Evolutionary conservation across 768 basidiomycete species (phyloP).

Genomic region (Steccherinum ochraceum): DNA sequence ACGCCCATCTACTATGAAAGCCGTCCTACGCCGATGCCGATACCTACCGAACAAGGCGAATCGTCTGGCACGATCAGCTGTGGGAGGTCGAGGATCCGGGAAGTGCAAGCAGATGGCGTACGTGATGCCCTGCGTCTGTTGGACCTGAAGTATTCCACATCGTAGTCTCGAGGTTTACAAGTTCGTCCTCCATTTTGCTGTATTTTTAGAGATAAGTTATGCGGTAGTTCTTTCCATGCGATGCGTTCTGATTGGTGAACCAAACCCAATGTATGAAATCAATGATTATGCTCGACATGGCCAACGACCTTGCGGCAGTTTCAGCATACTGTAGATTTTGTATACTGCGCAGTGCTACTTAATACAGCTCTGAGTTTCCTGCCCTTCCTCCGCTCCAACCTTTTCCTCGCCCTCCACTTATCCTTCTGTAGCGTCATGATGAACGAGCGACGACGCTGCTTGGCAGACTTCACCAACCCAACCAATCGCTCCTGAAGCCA

Average conservation of each 20-base stretch:
- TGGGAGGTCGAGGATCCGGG: slow-evolving; percentile 51
- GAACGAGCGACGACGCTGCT: no score
- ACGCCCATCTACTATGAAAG: slow-evolving; percentile 46
- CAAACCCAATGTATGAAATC: background rate
- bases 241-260: no score
- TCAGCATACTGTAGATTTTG: background rate
- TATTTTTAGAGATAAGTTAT: background rate
- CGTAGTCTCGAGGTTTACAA: slow-evolving; percentile 2
- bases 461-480: no score
- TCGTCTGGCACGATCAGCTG: slow-evolving; percentile 45
- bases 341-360: background rate
- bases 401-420: background rate
- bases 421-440: background rate
- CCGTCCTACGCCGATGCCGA: no score
- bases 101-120: slow-evolving; percentile 70
- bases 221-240: background rate
- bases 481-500: no score
- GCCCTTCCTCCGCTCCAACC: background rate
- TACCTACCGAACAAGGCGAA: no score
- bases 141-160: slow-evolving; percentile 36
- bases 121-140: slow-evolving; percentile 69
- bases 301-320: background rate
- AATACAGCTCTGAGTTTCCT: background rate
- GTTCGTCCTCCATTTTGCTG: background rate
- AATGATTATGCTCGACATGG: background rate